These are phyloP conservation scores for Rhizopus delemar DNA, from an alignment of 371 early-diverging fungal species.

Conservation along the genomic window DNA sequence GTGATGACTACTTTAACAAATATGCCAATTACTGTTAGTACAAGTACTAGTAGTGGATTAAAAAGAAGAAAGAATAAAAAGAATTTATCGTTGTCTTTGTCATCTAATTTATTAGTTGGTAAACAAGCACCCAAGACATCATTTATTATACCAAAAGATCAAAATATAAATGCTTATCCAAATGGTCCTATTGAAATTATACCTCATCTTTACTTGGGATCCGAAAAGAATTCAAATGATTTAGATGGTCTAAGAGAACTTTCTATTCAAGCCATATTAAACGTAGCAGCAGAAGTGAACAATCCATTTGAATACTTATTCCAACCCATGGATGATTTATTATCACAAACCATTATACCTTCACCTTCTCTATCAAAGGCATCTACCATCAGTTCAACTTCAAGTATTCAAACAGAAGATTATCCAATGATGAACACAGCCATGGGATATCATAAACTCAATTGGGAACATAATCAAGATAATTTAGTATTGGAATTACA, in stretches of 20 bases:
- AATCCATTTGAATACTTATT: conserved; percentile 36
- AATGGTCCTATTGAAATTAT: conserved; percentile 62
- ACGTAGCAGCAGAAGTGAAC: conserved; percentile 78
- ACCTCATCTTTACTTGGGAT: conserved; percentile 72
- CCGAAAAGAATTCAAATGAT: conserved; percentile 60
- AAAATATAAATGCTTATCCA: conserved; percentile 38
- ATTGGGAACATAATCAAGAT: conserved; percentile 81
- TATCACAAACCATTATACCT: conserved; percentile 12
- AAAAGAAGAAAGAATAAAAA: conserved; percentile 31
- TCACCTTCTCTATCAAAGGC: conserved; percentile 41
- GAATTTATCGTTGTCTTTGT: conserved; percentile 35
- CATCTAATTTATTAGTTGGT: neutral
- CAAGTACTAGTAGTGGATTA: conserved; percentile 25
- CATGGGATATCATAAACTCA: conserved; percentile 57
- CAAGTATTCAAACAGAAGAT: conserved; percentile 23
- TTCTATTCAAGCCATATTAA: conserved; percentile 67
- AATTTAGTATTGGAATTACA: conserved; percentile 65
- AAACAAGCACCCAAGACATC: conserved; percentile 5
- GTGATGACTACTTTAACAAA: conserved; percentile 7
- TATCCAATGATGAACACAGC: neutral
- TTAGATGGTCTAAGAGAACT: conserved; percentile 40
- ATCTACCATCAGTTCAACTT: conserved; percentile 29
- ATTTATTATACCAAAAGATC: conserved; percentile 16
- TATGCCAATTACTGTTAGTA: neutral
- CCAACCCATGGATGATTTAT: conserved; percentile 18